Percentiles rank a stretch among this genome's conserved stretches.
Conservation (phyloP, 495 filamentous ascomycete genomes). For the Aspergillus homomorphus region DNA sequence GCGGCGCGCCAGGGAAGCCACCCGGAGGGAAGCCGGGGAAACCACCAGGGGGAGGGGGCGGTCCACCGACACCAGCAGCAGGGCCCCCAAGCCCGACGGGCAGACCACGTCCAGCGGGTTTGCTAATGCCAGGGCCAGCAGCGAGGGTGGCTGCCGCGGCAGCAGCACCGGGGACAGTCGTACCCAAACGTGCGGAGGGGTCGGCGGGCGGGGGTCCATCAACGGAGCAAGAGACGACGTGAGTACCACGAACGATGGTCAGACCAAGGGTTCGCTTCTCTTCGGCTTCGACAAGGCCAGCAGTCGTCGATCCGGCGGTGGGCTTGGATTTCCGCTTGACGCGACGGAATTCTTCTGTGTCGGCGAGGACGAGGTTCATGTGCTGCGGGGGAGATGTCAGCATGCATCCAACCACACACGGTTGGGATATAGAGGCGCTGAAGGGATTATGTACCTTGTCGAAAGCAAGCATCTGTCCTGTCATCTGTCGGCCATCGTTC, state of each 20-base stretch:
- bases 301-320: conserved; percentile 52
- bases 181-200: conserved; percentile 82
- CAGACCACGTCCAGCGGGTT: conserved; percentile 88
- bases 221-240: conserved; percentile 91
- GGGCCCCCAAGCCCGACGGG: conserved; percentile 86
- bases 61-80: conserved; percentile 82
- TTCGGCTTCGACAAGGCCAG: conserved; percentile 75
- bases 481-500: conserved; percentile 94
- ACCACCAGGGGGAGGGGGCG: conserved; percentile 59
- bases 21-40: conserved; percentile 60
- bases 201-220: conserved; percentile 97
- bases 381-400: conserved; percentile 55
- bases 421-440: neutral
- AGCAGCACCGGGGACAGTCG: conserved; percentile 65
- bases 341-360: conserved; percentile 97
- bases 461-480: conserved; percentile 94
- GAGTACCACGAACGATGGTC: conserved; percentile 89
- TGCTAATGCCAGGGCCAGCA: conserved; percentile 85
- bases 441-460: conserved; percentile 67
- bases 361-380: conserved; percentile 98
- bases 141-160: conserved; percentile 61
- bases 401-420: conserved; percentile 16
- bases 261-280: conserved; percentile 95
- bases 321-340: conserved; percentile 88
- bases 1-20: conserved; percentile 63